A percentile compares a stretch with the other conserved stretches of the same genome.
These are phyloP conservation scores for Nannochloropsis salina DNA, from an alignment of 108 stramenopile species.

Conservation along the genomic window DNA sequence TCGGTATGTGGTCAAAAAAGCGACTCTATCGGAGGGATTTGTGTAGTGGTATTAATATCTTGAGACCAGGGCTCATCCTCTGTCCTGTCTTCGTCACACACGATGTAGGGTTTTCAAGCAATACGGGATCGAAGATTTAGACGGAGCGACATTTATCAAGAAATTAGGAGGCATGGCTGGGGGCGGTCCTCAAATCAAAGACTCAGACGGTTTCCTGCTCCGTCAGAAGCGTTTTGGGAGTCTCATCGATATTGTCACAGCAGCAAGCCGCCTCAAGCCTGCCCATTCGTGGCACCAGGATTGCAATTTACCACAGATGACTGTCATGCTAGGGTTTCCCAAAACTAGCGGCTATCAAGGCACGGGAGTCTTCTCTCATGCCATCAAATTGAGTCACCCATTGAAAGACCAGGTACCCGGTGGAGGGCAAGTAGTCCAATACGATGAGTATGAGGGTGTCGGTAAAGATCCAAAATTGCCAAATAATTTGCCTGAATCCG, in stretches of 20 bases:
- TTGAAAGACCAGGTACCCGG: neutral
- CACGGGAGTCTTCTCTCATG: neutral
- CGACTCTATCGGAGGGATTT: too few relatives aligned
- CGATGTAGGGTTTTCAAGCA: neutral
- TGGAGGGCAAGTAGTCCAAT: neutral
- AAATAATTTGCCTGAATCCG: neutral
- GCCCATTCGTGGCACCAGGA: slow-evolving; percentile 19
- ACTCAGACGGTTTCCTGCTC: neutral
- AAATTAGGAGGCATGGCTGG: neutral
- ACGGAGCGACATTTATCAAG: slow-evolving; percentile 10
- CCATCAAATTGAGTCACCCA: slow-evolving; percentile 11
- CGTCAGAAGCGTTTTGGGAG: neutral
- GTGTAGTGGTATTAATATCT: too few relatives aligned
- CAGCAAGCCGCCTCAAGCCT: neutral
- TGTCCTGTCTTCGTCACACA: too few relatives aligned
- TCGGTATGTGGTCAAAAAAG: neutral
- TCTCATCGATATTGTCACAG: neutral
- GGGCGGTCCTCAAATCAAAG: neutral
- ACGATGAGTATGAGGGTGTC: neutral
- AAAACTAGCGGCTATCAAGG: neutral
- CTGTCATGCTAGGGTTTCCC: slow-evolving; percentile 5
- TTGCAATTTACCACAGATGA: neutral
- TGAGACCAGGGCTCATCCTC: too few relatives aligned
- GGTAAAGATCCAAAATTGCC: neutral
- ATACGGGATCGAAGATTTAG: neutral